These are phyloP conservation scores for Nakaseomyces kungkrabaensis DNA, from an alignment of 1,139 yeast genomes.

Conservation along the genomic window DNA sequence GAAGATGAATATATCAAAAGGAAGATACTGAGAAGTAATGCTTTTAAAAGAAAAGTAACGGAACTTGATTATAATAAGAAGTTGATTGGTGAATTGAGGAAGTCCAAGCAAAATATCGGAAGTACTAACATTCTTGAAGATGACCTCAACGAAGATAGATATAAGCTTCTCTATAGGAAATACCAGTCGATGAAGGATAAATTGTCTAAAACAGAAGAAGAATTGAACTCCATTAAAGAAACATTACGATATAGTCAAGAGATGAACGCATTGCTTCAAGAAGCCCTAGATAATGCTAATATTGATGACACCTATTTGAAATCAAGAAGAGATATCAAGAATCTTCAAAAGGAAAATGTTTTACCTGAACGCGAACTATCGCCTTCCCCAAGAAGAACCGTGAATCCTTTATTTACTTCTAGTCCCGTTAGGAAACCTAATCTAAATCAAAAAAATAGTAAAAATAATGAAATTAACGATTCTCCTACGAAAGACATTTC, in stretches of 20 bases:
- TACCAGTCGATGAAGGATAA: slow-evolving; percentile 20
- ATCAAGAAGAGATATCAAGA: slow-evolving; percentile 26
- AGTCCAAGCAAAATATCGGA: slow-evolving; percentile 7
- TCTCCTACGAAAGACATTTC: slow-evolving; percentile 3
- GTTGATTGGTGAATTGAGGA: slow-evolving; percentile 19
- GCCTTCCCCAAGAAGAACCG: slow-evolving; percentile 26
- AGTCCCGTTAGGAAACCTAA: slow-evolving; percentile 24
- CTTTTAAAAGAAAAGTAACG: slow-evolving; percentile 20
- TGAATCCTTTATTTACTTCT: slow-evolving; percentile 28
- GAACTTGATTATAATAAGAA: slow-evolving; percentile 23
- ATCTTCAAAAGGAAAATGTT: slow-evolving; percentile 22
- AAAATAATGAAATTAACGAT: slow-evolving; percentile 2
- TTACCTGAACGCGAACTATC: slow-evolving; percentile 24
- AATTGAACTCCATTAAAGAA: slow-evolving; percentile 54
- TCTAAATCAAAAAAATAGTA: slow-evolving; percentile 3
- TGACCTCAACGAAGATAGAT: neutral
- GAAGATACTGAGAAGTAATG: slow-evolving; percentile 20
- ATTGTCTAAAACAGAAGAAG: slow-evolving; percentile 44
- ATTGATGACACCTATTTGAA: slow-evolving; percentile 26
- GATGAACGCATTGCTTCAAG: slow-evolving; percentile 23
- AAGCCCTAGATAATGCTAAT: slow-evolving; percentile 27
- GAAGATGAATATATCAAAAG: slow-evolving; percentile 11
- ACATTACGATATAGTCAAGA: slow-evolving; percentile 38
- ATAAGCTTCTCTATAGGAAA: slow-evolving; percentile 1
- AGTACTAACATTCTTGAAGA: neutral